phyloP scores from a whole-genome alignment of 1,284 basidiomycete genomes.

The Leccinum fallax region DNA sequence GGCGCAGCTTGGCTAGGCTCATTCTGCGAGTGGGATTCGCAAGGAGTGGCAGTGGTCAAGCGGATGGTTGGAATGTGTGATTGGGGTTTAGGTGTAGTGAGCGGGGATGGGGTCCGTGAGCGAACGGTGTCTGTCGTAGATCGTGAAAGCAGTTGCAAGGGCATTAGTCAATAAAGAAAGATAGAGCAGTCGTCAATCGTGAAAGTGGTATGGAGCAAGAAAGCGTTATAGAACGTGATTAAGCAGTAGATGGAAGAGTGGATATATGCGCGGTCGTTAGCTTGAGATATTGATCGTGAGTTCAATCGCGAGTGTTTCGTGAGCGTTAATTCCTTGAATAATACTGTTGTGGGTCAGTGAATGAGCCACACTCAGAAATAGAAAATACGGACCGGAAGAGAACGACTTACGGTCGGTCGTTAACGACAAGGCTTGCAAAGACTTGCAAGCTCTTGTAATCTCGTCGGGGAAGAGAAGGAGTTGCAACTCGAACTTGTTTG shows the following conservation, averaged over 20 bases:
- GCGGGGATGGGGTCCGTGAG: constrained; percentile 33
- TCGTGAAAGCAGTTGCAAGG: constrained; percentile 37
- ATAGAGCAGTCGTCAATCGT: constrained; percentile 19
- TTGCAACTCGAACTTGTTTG: constrained; percentile 39
- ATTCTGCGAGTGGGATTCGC: constrained; percentile 48
- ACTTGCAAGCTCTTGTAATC: constrained; percentile 16
- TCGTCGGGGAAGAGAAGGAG: constrained; percentile 24
- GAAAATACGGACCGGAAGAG: constrained; percentile 23
- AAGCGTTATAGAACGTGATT: constrained; percentile 20
- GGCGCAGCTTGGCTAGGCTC: constrained; percentile 35
- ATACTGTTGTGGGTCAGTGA: constrained; percentile 2
- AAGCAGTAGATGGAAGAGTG: not conserved
- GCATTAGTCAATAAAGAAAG: constrained; percentile 30
- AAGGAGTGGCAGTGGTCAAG: constrained; percentile 67
- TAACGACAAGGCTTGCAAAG: constrained; percentile 23
- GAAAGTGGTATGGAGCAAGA: constrained; percentile 27
- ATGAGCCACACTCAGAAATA: not conserved
- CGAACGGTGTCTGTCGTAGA: constrained; percentile 24
- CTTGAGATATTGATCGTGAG: constrained; percentile 24
- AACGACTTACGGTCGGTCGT: constrained; percentile 33
- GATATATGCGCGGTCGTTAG: constrained; percentile 25
- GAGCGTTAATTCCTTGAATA: constrained; percentile 12
- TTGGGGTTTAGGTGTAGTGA: constrained; percentile 33
- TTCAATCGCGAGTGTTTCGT: constrained; percentile 21
- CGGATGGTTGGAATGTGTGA: constrained; percentile 60